These are phyloP conservation scores for Solanum chmielewskii DNA, from an alignment of 257 asterid species.

Conservation along the genomic window DNA sequence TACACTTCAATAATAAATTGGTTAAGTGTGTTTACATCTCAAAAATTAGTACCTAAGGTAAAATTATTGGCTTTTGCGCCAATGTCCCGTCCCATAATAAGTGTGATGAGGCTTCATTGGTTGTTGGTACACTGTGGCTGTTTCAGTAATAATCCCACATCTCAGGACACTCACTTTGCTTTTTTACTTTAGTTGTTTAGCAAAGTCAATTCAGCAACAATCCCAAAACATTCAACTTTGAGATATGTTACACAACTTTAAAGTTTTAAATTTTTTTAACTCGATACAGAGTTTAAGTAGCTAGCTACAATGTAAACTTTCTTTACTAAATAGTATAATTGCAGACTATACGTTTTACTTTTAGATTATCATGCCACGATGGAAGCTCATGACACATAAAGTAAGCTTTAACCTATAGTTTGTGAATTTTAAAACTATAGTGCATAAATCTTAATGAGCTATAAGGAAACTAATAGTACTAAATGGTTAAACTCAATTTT, in stretches of 20 bases:
- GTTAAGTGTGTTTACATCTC: background rate
- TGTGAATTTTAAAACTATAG: background rate
- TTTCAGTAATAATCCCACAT: conserved; percentile 16
- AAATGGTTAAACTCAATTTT: conserved; percentile 19
- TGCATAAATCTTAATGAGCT: too few relatives aligned
- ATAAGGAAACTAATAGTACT: too few relatives aligned
- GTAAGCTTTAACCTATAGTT: background rate
- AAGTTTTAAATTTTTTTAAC: too few relatives aligned
- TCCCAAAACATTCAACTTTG: conserved; percentile 17
- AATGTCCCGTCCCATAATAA: background rate
- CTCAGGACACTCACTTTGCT: conserved; percentile 6
- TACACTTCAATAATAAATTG: background rate
- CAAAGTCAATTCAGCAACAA: background rate
- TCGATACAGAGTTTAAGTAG: too few relatives aligned
- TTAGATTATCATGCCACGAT: background rate
- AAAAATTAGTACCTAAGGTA: background rate
- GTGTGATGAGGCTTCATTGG: background rate
- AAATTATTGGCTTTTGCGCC: background rate
- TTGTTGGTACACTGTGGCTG: background rate
- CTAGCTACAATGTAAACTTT: too few relatives aligned
- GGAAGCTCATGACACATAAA: background rate
- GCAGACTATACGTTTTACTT: background rate
- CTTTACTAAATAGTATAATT: background rate
- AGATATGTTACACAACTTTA: background rate
- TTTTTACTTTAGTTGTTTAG: background rate